Evolutionary conservation across 176 grass and related monocot species (phyloP).

Genomic region (Juncus effusus): DNA sequence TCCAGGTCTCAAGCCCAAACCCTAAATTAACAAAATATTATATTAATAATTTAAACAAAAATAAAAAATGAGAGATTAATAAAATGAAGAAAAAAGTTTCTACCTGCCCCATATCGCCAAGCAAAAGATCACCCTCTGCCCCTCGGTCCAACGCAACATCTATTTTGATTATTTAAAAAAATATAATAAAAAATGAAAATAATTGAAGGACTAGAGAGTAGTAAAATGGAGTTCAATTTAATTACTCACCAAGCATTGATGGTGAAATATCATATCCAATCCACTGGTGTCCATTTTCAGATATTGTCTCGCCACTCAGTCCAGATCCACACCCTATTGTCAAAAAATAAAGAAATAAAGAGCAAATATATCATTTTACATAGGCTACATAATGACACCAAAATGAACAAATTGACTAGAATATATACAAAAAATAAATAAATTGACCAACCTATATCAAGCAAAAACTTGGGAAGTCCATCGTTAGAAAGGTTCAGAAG

Average conservation of each 20-base stretch:
- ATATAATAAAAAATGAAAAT: neutral
- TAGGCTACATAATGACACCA: neutral
- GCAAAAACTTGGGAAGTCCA: conserved; percentile 69
- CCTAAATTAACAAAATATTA: conserved; percentile 38
- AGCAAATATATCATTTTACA: neutral
- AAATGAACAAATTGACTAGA: conserved; percentile 16
- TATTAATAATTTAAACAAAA: conserved; percentile 22
- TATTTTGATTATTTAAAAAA: neutral
- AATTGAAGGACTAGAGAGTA: no score
- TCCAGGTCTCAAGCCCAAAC: conserved; percentile 81
- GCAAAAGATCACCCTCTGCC: conserved; percentile 75
- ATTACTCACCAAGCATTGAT: conserved; percentile 78
- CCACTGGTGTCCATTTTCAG: conserved; percentile 82
- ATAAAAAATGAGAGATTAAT: neutral
- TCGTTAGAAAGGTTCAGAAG: conserved; percentile 72
- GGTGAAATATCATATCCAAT: conserved; percentile 91
- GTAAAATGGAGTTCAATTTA: neutral
- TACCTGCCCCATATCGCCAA: conserved; percentile 97
- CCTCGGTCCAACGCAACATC: conserved; percentile 82
- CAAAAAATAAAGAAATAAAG: conserved; percentile 13
- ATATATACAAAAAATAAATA: neutral
- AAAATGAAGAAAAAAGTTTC: conserved; percentile 1
- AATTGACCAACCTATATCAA: conserved; percentile 67
- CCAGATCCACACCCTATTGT: conserved; percentile 76
- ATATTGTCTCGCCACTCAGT: conserved; percentile 82